Conservation (phyloP, 2,329 filamentous ascomycete species). For the Botryotinia calthae region DNA sequence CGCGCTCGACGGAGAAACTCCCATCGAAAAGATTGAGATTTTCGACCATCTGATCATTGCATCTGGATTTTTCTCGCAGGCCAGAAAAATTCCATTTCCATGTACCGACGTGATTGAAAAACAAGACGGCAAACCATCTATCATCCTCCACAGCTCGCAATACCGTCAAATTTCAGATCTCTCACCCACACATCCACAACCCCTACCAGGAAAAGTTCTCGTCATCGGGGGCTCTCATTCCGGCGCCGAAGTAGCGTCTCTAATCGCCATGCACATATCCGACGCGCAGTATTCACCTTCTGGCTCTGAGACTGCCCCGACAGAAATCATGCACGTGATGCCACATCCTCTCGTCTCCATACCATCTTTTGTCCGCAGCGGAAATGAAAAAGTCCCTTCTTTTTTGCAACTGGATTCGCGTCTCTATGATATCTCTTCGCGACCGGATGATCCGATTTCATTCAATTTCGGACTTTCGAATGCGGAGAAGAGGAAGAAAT, state of each 20-base stretch:
- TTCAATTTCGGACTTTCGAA: background rate
- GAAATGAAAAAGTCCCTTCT: background rate
- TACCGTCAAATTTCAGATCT: conserved; percentile 1
- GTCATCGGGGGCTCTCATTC: conserved; percentile 21
- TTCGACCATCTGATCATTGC: conserved; percentile 17
- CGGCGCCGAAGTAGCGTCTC: conserved; percentile 17
- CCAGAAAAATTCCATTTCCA: background rate
- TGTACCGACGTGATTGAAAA: background rate
- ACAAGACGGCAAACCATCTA: background rate
- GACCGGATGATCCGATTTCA: background rate
- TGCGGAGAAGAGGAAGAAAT: background rate
- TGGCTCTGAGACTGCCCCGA: background rate
- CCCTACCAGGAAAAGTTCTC: conserved; percentile 10
- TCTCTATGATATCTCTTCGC: background rate
- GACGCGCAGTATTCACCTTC: conserved; percentile 34
- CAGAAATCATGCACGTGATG: conserved; percentile 2
- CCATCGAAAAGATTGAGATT: background rate
- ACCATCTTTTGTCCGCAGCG: background rate
- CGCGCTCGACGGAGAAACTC: background rate
- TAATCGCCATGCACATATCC: conserved; percentile 41
- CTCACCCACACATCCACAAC: background rate
- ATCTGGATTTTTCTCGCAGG: background rate
- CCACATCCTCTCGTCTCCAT: conserved; percentile 2
- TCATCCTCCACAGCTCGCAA: conserved; percentile 11
- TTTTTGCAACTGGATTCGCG: background rate